Base-by-base conservation (phyloP, 2,329 filamentous ascomycete genomes). In the Colletotrichum gloeosporioides region DNA sequence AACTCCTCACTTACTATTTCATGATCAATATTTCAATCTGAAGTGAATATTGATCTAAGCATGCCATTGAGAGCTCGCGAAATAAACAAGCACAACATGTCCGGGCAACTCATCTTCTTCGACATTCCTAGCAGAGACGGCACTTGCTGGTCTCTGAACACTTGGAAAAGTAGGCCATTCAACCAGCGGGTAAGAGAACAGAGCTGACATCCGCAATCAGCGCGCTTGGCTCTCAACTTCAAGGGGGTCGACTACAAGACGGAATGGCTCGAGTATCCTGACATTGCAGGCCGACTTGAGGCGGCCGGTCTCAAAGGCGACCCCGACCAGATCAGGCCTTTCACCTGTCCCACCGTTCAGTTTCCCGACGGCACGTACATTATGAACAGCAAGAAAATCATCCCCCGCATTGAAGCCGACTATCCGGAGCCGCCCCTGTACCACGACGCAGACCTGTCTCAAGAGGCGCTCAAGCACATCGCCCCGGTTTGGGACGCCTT, bases 201-300 rank as follows among this genome's bases (percentile, higher is more conserved):
- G 3, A 13, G 22, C 77, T 71, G 62, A 39, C 53, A 10, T 10
- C 18, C 12, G n/a, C 2, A 7, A 9, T 31, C 69, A 94, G 93
- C 91, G 61, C 92, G 93, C 2, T 83, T 95, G 72, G 81, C 89
- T 4, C 84, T 95, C 61, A 95, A 95, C 84, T 94, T 89, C 85
- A 95, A 95, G 82, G 86, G 87, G 2, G 82, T 95, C 16, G 88
- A 91, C 62, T 95, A 95, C 85, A 88, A 89, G 81, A 95, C 93
- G 0, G 87, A 92, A 87, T 95, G 92, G 92, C 84, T 92, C 18
- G 92, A 94, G 80, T 95, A 94, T 78, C 93, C 93, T 1, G 90
- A 94, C 44, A 87, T 95, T 76, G 89, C 86, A 73, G 83, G 90
- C 2, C 89, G 83, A 4, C 85, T 95, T 66, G 86, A 90, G 79